These are phyloP conservation scores for Lathyrus tuberosus DNA, from an alignment of 306 rosid species.

Conservation along the genomic window DNA sequence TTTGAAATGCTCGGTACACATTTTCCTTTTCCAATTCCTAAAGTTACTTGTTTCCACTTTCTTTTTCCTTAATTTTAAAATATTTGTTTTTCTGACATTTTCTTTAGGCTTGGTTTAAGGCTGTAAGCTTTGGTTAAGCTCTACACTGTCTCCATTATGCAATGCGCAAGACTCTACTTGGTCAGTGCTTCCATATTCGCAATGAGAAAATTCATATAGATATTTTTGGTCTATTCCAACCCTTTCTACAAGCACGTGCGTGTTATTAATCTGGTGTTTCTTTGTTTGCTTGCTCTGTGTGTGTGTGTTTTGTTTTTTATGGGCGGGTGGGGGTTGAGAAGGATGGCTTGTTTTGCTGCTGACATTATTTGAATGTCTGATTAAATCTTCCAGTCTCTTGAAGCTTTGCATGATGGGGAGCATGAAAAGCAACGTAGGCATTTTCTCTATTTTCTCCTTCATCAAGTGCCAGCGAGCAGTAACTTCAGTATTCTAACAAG, in stretches of 20 bases:
- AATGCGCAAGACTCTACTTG: constrained; percentile 92
- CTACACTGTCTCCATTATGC: constrained; percentile 86
- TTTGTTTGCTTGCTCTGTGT: too few relatives aligned
- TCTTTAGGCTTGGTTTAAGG: constrained; percentile 58
- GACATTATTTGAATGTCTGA: too few relatives aligned
- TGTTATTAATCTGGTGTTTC: too few relatives aligned
- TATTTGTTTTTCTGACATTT: constrained; percentile 37
- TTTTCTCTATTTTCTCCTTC: constrained; percentile 94
- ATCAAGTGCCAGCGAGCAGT: constrained; percentile 94
- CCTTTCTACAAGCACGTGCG: constrained; percentile 87
- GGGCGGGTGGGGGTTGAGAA: too few relatives aligned
- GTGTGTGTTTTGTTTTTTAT: too few relatives aligned
- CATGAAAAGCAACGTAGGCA: constrained; percentile 93
- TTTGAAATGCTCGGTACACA: too few relatives aligned
- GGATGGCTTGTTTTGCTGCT: too few relatives aligned
- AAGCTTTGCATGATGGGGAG: constrained; percentile 94
- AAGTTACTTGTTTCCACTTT: neutral
- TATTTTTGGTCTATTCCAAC: constrained; percentile 94
- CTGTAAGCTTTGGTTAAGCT: constrained; percentile 97
- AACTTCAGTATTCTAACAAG: constrained; percentile 86
- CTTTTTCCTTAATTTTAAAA: too few relatives aligned
- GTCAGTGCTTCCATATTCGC: constrained; percentile 97
- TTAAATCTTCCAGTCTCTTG: too few relatives aligned
- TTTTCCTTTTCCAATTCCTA: constrained; percentile 30
- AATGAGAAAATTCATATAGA: too few relatives aligned